Base-by-base conservation (phyloP, 1,284 basidiomycete species). In the Rhodotorula sp. region DNA sequence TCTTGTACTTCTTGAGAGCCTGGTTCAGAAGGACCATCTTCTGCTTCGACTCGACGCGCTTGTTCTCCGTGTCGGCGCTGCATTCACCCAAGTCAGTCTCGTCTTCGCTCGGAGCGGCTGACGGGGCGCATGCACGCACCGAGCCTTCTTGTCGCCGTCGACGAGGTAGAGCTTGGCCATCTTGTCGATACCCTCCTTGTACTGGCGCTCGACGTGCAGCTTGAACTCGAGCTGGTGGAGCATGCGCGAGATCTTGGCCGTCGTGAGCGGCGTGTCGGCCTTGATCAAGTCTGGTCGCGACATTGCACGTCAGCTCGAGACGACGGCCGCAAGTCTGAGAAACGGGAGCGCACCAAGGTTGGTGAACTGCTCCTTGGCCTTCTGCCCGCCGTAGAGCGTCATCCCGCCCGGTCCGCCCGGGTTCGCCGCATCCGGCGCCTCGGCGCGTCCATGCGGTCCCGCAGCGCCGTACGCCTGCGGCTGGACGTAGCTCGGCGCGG, bases 171-270 rank as follows among this genome's bases (percentile, higher is more conserved):
- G 78, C 75, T 79, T 79, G 61, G 91, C 92, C 95, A 99, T 99
- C 85, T 98, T 98, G 83, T 99, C 96, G 78, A 98, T 97, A 60
- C 97, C 97, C 80, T 90, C 88, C 85, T 97, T 97, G 86, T 98
- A 98, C 83, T 99, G 95, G 84, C 91, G 89, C 83, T 99, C 97
- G 77, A 99, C 92, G 82, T 96, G 93, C 64, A 98, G 89, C 84
- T 99, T 99, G 88, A 97, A 98, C 82, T 99, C 95, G 77, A 99
- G 89, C 83, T 98, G 95, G 82, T 98, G 94, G 68, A 99, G 88
- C 96, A 98, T 98, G 77, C 90, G 89, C 59, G 93, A 92, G 81
- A 99, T 98, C 85, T 97, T 99, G 74, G 93, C 91, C 9, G 93
- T 91, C 34, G 93, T 96, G 80, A 96, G 89, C 27, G 96, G 96